A percentile compares a stretch with the other conserved stretches of the same genome.
Conservation (phyloP, 306 rosid genomes). For the Vicia villosa region DNA sequence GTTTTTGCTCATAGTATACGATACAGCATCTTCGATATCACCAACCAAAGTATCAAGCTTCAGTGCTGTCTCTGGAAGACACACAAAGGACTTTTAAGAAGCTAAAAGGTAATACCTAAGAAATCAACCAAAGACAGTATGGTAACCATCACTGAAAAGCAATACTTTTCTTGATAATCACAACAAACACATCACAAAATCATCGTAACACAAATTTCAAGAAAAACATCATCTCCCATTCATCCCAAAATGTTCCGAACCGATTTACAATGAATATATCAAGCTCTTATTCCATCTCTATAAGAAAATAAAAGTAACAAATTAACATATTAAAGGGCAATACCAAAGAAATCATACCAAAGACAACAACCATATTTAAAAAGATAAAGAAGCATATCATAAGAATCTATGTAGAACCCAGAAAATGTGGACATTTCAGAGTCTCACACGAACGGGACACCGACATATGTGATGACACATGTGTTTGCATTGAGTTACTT, state of each 20-base stretch:
- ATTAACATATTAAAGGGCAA: neutral
- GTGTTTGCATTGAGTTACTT: neutral
- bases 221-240: constrained; percentile 8
- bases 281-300: neutral
- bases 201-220: neutral
- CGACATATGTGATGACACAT: neutral
- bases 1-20: constrained; percentile 67
- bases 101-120: constrained; percentile 21
- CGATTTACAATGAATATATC: neutral
- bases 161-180: constrained; percentile 17
- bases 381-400: too few relatives aligned
- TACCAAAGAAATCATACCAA: neutral
- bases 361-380: neutral
- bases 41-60: constrained; percentile 89
- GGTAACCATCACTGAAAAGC: constrained; percentile 11
- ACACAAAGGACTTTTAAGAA: constrained; percentile 33
- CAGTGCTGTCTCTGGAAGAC: constrained; percentile 79
- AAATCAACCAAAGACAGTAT: constrained; percentile 20
- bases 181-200: neutral
- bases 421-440: neutral
- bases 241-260: constrained; percentile 17
- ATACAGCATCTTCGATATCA: constrained; percentile 92
- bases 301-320: constrained; percentile 4
- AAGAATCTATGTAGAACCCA: neutral
- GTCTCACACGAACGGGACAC: neutral